These are phyloP conservation scores for Echeveria elegans DNA, from an alignment of 164 flowering plant species.

Conservation along the genomic window DNA sequence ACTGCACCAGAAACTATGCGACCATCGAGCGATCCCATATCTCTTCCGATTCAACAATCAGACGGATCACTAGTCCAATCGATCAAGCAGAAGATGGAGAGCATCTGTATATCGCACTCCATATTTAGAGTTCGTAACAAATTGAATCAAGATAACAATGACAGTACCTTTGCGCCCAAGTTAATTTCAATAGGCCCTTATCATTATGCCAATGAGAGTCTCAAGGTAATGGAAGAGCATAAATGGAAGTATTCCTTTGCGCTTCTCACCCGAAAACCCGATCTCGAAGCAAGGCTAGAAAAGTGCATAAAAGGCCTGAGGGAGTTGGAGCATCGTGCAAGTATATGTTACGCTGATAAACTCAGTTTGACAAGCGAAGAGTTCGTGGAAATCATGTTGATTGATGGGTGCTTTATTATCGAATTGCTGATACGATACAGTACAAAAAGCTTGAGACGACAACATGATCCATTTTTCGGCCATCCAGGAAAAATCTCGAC, in stretches of 20 bases:
- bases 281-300: slow-evolving; percentile 18
- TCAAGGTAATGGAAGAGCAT: slow-evolving; percentile 28
- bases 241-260: slow-evolving; percentile 39
- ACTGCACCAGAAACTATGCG: too few relatives aligned
- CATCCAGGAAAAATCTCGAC: background rate
- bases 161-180: slow-evolving; percentile 17
- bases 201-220: slow-evolving; percentile 19
- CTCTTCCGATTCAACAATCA: background rate
- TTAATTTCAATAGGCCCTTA: slow-evolving; percentile 41
- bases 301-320: slow-evolving; percentile 24
- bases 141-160: background rate
- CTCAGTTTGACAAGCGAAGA: slow-evolving; percentile 18
- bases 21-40: background rate
- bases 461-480: slow-evolving; percentile 1
- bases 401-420: slow-evolving; percentile 42
- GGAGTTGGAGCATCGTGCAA: slow-evolving; percentile 27
- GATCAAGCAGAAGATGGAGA: background rate
- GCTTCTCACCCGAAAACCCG: slow-evolving; percentile 25
- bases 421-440: slow-evolving; percentile 33
- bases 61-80: background rate
- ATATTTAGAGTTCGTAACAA: background rate
- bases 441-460: slow-evolving; percentile 9
- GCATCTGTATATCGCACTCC: background rate
- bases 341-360: slow-evolving; percentile 25
- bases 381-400: slow-evolving; percentile 31